phyloP scores from a whole-genome alignment of 2,329 filamentous ascomycete species.

The Verticillium isaacii region DNA sequence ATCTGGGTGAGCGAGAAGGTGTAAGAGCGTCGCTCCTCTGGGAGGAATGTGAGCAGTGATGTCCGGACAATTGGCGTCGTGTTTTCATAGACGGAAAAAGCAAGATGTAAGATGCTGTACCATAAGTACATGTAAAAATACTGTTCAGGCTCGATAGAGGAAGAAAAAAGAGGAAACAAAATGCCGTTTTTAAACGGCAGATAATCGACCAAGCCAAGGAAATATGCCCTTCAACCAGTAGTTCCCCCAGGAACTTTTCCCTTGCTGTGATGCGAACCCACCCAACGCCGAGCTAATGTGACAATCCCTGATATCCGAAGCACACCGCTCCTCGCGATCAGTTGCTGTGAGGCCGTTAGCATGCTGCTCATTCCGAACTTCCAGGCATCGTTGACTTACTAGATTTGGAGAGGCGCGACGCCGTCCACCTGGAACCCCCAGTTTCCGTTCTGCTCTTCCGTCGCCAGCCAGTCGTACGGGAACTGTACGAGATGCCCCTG shows the following conservation, averaged over 20 bases:
- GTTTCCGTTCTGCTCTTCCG: constrained; percentile 87
- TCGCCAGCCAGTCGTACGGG: constrained; percentile 92
- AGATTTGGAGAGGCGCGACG: constrained; percentile 94
- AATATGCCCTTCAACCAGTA: neutral
- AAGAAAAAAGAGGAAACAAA: neutral
- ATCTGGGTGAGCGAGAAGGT: constrained; percentile 86
- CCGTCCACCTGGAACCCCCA: constrained; percentile 97
- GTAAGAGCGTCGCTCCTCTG: constrained; percentile 25
- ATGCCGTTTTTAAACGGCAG: neutral
- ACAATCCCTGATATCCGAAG: neutral
- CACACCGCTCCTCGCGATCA: constrained; percentile 14
- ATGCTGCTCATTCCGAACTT: neutral
- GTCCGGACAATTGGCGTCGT: neutral
- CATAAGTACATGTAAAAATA: neutral
- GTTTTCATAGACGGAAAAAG: neutral
- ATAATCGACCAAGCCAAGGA: neutral
- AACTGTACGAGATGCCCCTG: constrained; percentile 89
- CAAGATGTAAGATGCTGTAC: neutral
- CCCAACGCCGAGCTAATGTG: neutral
- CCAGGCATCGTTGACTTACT: constrained; percentile 54
- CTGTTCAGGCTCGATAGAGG: neutral
- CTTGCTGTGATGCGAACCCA: neutral
- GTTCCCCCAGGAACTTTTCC: neutral
- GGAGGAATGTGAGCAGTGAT: neutral
- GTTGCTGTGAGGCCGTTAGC: constrained; percentile 27